Evolutionary conservation across 345 rosid species (phyloP).

Genomic region (Balakata baccata): DNA sequence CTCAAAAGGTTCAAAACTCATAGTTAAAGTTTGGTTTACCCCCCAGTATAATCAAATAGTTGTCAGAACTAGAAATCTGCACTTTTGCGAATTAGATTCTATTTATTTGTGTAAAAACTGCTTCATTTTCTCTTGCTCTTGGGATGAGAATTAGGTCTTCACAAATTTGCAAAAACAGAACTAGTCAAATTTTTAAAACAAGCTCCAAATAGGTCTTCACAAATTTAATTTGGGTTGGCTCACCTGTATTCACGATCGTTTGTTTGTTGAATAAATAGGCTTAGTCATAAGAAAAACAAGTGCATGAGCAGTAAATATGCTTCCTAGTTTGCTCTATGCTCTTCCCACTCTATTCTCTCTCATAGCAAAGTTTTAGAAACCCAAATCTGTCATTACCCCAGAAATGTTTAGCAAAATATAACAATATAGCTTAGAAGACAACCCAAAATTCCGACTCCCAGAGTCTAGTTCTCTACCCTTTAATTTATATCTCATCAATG

Average conservation of each 20-base stretch:
- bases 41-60: too few species aligned
- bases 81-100: too few species aligned
- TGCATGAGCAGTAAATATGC: neutral
- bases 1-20: too few species aligned
- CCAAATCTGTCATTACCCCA: neutral
- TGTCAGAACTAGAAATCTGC: too few species aligned
- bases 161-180: too few species aligned
- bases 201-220: neutral
- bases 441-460: conserved; percentile 15
- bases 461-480: neutral
- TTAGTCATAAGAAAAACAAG: neutral
- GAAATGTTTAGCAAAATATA: neutral
- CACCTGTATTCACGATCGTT: neutral
- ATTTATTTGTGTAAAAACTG: too few species aligned
- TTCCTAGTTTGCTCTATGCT: neutral
- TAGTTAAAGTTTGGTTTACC: too few species aligned
- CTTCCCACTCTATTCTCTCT: neutral
- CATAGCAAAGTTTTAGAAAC: neutral
- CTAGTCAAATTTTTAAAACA: neutral
- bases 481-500: conserved; percentile 60
- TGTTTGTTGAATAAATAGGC: too few species aligned
- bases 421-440: neutral
- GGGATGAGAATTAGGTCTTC: too few species aligned
- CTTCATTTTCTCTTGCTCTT: too few species aligned
- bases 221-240: neutral